Conservation (phyloP, 768 basidiomycete species). For the Lentinula sp. region DNA sequence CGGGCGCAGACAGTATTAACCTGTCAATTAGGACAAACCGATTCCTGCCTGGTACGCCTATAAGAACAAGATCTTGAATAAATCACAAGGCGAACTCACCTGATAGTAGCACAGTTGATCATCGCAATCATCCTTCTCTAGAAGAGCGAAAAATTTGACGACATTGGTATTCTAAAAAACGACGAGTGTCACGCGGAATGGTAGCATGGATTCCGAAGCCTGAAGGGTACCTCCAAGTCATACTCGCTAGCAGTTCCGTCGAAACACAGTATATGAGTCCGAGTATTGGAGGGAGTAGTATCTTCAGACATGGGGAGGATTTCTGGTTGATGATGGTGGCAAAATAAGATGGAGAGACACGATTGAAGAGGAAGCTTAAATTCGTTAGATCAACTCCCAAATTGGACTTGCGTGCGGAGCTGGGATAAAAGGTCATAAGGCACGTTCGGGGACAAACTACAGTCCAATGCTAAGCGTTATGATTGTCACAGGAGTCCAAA, state of each 20-base stretch:
- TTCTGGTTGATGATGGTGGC: constrained; percentile 8
- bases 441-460: background rate
- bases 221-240: constrained; percentile 31
- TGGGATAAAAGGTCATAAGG: background rate
- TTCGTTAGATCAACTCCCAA: background rate
- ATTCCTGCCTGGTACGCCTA: background rate
- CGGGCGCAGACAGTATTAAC: constrained; percentile 21
- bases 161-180: constrained; percentile 22
- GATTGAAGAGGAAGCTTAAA: constrained; percentile 3
- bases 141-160: constrained; percentile 21
- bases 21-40: constrained; percentile 27
- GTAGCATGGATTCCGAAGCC: background rate
- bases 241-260: constrained; percentile 62
- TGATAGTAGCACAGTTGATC: constrained; percentile 15
- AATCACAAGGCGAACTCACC: background rate
- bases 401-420: background rate
- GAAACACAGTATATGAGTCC: constrained; percentile 60
- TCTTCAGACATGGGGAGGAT: constrained; percentile 10
- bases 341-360: constrained; percentile 9
- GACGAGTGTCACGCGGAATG: background rate
- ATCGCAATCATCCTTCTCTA: constrained; percentile 21
- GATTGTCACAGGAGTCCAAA: too few relatives aligned
- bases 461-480: background rate
- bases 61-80: background rate
- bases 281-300: constrained; percentile 17